Base-by-base conservation (phyloP, 768 basidiomycete genomes). In the Rhodotorula babjevae region DNA sequence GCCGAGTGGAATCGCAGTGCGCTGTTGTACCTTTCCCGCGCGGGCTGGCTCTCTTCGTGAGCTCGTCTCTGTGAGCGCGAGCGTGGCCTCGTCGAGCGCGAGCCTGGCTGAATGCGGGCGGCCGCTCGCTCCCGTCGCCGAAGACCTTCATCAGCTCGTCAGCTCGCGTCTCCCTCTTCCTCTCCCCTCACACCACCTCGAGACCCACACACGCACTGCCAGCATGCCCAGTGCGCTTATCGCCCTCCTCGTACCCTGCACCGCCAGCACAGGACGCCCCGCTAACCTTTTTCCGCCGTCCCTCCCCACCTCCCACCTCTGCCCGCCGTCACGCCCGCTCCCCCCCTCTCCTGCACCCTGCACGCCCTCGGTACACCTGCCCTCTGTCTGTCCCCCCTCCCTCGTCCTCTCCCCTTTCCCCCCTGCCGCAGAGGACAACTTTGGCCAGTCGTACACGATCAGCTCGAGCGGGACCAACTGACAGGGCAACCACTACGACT, bases 401-500 rank as follows among this genome's bases (percentile, higher is more conserved):
- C 29, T 27, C 47, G 19, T 46, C 62, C 42, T 25, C 50, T 18
- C 63, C 21, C 23, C 27, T 6, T 33, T 36, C 36, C 52, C 8
- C 5, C 46, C 31, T 47, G 19, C 10, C 36, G 23, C 63, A 70
- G 69, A 33, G 42, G 69, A 70, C 69, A 70, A 70, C 69, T 57
- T 25, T 42, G 63, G 63, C 23, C 16, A 70, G 21, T 8, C 16
- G 14, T 70, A 70, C 69, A 16, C 21, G 27, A 11, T 25, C 63
- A 47, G 59, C n/a, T 46, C 40, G 11, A 44, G 33, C n/a, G 69
- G 64, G 14, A 55, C 58, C 11, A 71, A 71, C 69, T 10, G 2
- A 5, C 18, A 87, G 87, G 87, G 87, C 3, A 88, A 88, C 77
- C 86, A 87, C 76, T 87, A 85, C 76, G 87, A 86, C 79, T 79